Percentiles rank a stretch among this genome's conserved stretches.
These are phyloP conservation scores for Komagataea norvegica DNA, from an alignment of 1,139 yeast genomes.

Conservation along the genomic window DNA sequence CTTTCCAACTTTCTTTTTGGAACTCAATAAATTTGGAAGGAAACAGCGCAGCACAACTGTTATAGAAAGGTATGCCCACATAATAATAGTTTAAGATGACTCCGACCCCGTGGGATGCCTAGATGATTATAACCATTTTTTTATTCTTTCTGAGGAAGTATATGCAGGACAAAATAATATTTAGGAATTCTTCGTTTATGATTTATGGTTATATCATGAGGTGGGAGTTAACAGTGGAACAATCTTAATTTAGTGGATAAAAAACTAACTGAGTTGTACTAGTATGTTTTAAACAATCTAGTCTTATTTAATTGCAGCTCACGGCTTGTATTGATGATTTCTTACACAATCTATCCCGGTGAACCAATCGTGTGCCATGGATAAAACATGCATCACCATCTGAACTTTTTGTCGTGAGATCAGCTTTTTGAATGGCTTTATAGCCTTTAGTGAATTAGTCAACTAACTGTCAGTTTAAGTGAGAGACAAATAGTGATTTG, in stretches of 20 bases:
- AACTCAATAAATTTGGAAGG: no score
- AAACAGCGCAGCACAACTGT: no score
- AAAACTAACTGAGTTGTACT: slow-evolving; percentile 11
- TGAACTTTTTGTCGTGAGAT: slow-evolving; percentile 35
- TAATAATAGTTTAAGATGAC: background rate
- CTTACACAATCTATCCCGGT: slow-evolving; percentile 45
- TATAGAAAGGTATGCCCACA: slow-evolving; percentile 5
- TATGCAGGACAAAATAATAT: slow-evolving; percentile 54
- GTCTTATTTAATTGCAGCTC: slow-evolving; percentile 3
- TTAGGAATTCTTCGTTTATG: slow-evolving; percentile 68
- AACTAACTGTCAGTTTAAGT: background rate
- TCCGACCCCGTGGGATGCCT: slow-evolving; percentile 4
- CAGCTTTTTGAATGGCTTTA: background rate
- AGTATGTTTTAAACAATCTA: slow-evolving; percentile 5
- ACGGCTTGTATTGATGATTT: slow-evolving; percentile 30
- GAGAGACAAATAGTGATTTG: background rate
- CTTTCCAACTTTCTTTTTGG: no score
- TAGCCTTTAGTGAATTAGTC: background rate
- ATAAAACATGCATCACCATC: slow-evolving; percentile 90
- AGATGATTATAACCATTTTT: slow-evolving; percentile 32
- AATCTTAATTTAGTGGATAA: background rate
- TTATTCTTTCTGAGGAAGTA: slow-evolving; percentile 50
- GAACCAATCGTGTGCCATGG: slow-evolving; percentile 53
- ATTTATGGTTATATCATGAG: slow-evolving; percentile 24
- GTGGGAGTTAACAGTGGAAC: background rate